Evolutionary conservation across 768 basidiomycete species (phyloP).

Genomic region (Rhodotorula sphaerocarpa): DNA sequence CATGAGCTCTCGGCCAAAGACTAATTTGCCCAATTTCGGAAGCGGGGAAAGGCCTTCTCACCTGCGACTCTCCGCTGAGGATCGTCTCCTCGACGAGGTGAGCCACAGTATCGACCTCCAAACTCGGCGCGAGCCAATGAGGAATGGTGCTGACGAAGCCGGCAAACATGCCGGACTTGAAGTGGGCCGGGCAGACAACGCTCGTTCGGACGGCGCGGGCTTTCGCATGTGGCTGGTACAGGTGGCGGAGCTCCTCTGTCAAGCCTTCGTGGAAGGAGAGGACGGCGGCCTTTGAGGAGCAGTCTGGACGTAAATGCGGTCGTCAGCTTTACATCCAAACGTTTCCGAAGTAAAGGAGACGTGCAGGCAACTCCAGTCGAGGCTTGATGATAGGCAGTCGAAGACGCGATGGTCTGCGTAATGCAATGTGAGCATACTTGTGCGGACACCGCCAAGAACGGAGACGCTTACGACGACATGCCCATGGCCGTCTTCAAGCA

Average conservation of each 20-base stretch:
- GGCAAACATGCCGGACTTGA: conserved; percentile 70
- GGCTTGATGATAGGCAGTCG: conserved; percentile 59
- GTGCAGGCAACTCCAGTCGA: conserved; percentile 14
- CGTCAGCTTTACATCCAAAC: background rate
- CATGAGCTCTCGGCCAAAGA: conserved; percentile 69
- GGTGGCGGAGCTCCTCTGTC: conserved; percentile 75
- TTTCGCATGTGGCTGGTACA: conserved; percentile 50
- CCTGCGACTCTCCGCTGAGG: conserved; percentile 28
- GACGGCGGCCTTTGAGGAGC: conserved; percentile 85
- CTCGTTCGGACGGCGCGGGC: conserved; percentile 76
- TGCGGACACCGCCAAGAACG: conserved; percentile 45
- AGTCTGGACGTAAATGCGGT: conserved; percentile 51
- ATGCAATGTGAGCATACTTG: background rate
- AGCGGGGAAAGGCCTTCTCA: conserved; percentile 47
- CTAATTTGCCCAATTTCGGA: too few species aligned
- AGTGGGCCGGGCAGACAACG: conserved; percentile 69
- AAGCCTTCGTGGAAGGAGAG: conserved; percentile 72
- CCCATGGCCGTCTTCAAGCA: conserved; percentile 67
- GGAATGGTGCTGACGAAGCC: conserved; percentile 25
- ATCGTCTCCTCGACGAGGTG: conserved; percentile 12
- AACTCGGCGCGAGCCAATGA: conserved; percentile 9
- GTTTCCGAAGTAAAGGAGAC: conserved; percentile 2
- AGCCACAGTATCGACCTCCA: conserved; percentile 20
- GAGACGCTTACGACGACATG: conserved; percentile 61
- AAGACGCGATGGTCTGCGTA: conserved; percentile 61